These are phyloP conservation scores for Neonectria faginata DNA, from an alignment of 2,329 filamentous ascomycete genomes.

Conservation along the genomic window DNA sequence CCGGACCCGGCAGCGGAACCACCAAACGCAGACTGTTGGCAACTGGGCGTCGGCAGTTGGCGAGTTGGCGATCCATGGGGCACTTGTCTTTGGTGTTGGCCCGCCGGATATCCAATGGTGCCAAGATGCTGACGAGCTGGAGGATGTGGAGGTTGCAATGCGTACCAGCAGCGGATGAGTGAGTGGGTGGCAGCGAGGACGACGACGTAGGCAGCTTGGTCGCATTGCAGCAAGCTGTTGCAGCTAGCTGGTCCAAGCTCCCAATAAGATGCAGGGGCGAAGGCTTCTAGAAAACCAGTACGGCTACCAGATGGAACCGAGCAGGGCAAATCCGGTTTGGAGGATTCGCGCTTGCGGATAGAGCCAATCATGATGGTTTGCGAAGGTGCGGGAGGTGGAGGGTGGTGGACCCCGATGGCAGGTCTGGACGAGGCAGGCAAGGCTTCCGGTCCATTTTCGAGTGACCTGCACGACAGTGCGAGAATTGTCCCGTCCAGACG, in stretches of 20 bases:
- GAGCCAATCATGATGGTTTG: constrained; percentile 37
- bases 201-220: constrained; percentile 26
- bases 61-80: constrained; percentile 14
- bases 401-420: constrained; percentile 37
- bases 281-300: constrained; percentile 46
- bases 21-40: constrained; percentile 4
- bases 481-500: constrained; percentile 32
- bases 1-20: constrained; percentile 16
- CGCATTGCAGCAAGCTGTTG: constrained; percentile 33
- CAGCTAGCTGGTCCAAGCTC: constrained; percentile 44
- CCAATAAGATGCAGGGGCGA: constrained; percentile 44
- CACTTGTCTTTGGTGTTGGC: constrained; percentile 4
- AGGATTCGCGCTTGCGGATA: constrained; percentile 22
- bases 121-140: constrained; percentile 9
- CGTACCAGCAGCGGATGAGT: constrained; percentile 7
- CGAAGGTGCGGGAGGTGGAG: constrained; percentile 42
- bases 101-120: constrained; percentile 6
- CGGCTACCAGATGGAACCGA: constrained; percentile 39
- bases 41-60: constrained; percentile 20
- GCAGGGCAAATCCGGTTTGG: constrained; percentile 42
- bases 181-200: constrained; percentile 13
- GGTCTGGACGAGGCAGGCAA: constrained; percentile 39
- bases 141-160: constrained; percentile 18
- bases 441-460: constrained; percentile 52
- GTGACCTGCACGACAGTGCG: constrained; percentile 48